Evolutionary conservation across 179 eudicot species (phyloP).

Genomic region (Patellifolia procumbens): DNA sequence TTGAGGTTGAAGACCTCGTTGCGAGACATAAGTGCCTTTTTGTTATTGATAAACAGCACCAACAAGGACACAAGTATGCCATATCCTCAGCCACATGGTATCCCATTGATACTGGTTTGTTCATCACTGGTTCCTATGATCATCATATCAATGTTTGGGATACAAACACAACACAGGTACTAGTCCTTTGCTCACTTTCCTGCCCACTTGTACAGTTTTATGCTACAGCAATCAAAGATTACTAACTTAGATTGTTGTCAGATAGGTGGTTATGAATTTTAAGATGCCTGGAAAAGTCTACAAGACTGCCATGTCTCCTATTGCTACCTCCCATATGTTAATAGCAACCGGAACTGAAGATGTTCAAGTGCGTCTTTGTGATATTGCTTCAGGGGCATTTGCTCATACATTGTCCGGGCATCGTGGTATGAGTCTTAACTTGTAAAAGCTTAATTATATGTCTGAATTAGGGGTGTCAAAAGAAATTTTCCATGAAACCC

Average conservation of each 20-base stretch:
- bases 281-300: slow-evolving; percentile 99
- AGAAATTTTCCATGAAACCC: too few relatives aligned
- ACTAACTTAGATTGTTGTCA: slow-evolving; percentile 7
- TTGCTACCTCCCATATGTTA: slow-evolving; percentile 91
- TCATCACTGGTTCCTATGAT: slow-evolving; percentile 95
- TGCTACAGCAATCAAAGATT: not conserved
- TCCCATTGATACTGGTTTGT: slow-evolving; percentile 91
- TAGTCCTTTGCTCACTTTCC: not conserved
- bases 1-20: slow-evolving; percentile 56
- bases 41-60: slow-evolving; percentile 74
- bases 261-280: slow-evolving; percentile 77
- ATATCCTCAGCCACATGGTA: slow-evolving; percentile 93
- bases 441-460: not conserved
- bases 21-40: slow-evolving; percentile 68
- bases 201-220: not conserved
- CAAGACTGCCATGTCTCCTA: slow-evolving; percentile 84
- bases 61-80: slow-evolving; percentile 80
- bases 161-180: slow-evolving; percentile 91
- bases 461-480: too few relatives aligned
- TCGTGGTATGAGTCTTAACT: slow-evolving; percentile 68
- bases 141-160: slow-evolving; percentile 95
- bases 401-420: slow-evolving; percentile 97
- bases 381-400: slow-evolving; percentile 97
- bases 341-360: slow-evolving; percentile 96
- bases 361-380: slow-evolving; percentile 99